A percentile compares a stretch with the other conserved stretches of the same genome.
phyloP scores from a whole-genome alignment of 345 rosid genomes.

The Gossypium herbaceum region DNA sequence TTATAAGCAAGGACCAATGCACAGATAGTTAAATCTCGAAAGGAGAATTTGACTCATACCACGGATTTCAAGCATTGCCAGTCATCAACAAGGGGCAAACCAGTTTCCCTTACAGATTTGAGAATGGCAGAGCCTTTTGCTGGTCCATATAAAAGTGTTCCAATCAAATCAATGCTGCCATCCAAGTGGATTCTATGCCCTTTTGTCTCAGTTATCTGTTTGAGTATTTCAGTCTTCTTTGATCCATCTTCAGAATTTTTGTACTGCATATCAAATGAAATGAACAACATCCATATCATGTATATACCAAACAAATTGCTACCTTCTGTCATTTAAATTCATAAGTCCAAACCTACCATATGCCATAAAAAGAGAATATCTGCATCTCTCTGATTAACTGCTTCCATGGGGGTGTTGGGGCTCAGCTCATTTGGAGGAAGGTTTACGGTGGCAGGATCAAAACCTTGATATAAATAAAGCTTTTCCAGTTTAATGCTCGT shows the following conservation, averaged over 20 bases:
- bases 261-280: constrained; percentile 39
- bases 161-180: constrained; percentile 61
- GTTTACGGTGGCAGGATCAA: constrained; percentile 55
- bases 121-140: constrained; percentile 33
- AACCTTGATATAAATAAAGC: constrained; percentile 83
- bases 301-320: background rate
- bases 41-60: constrained; percentile 31
- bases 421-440: constrained; percentile 43
- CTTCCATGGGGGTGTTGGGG: constrained; percentile 30
- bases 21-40: too few species aligned
- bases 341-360: constrained; percentile 33
- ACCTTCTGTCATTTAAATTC: background rate
- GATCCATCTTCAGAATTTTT: constrained; percentile 40
- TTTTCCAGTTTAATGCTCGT: constrained; percentile 47
- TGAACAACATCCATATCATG: background rate
- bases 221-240: constrained; percentile 45
- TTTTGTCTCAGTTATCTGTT: constrained; percentile 42
- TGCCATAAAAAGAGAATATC: constrained; percentile 90
- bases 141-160: constrained; percentile 60
- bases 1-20: background rate
- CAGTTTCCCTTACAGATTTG: constrained; percentile 39
- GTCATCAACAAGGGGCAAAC: constrained; percentile 67
- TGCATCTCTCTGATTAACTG: constrained; percentile 79
- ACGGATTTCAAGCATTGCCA: constrained; percentile 80
- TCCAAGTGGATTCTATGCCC: constrained; percentile 66